phyloP scores from a whole-genome alignment of 257 asterid species.

The Primulina huaijiensis region DNA sequence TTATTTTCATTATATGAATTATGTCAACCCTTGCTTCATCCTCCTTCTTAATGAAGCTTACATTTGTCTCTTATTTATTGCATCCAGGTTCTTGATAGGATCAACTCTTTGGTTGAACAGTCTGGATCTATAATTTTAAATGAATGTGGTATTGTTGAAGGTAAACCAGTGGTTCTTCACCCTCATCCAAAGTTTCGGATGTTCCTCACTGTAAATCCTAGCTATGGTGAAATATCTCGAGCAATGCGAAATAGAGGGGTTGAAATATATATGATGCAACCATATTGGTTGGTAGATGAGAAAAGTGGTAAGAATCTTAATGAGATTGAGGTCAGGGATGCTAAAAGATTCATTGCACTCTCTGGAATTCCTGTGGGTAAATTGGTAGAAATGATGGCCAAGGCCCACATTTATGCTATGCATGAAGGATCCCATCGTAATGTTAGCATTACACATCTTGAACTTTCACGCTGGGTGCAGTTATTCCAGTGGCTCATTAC shows the following conservation, averaged over 20 bases:
- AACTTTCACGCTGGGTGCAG: constrained; percentile 92
- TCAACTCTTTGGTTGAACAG: constrained; percentile 96
- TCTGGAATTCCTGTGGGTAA: constrained; percentile 75
- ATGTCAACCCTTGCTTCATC: not conserved
- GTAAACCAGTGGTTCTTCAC: constrained; percentile 72
- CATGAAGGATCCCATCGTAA: constrained; percentile 56
- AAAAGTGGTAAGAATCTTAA: constrained; percentile 26
- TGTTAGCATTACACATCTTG: constrained; percentile 73
- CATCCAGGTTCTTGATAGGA: constrained; percentile 92
- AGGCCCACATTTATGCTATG: constrained; percentile 72
- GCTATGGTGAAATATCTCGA: constrained; percentile 91
- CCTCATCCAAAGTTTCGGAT: constrained; percentile 90
- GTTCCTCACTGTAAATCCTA: constrained; percentile 92
- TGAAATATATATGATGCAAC: constrained; percentile 79
- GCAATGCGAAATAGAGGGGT: constrained; percentile 99
- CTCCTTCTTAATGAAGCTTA: constrained; percentile 15
- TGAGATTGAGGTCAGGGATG: constrained; percentile 68
- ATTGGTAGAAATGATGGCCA: constrained; percentile 78
- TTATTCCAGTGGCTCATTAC: constrained; percentile 70
- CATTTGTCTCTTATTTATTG: constrained; percentile 20
- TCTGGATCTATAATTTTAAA: constrained; percentile 91
- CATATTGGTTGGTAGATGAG: constrained; percentile 53
- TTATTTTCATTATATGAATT: not conserved
- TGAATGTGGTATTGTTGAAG: constrained; percentile 91
- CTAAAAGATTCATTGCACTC: constrained; percentile 59